phyloP scores from a whole-genome alignment of 495 filamentous ascomycete species.

The Aspergillus hancockii region DNA sequence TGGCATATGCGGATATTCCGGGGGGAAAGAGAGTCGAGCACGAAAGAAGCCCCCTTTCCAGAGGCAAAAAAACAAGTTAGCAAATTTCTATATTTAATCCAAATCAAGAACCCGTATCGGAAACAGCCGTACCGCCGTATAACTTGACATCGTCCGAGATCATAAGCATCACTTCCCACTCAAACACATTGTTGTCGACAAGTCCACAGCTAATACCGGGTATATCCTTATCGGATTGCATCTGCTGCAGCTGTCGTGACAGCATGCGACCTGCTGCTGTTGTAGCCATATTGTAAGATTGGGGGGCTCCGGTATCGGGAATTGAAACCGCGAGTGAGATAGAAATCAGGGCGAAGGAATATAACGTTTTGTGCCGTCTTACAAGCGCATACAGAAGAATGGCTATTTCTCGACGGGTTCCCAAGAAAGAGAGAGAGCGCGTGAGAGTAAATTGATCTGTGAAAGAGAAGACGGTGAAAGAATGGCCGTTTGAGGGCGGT shows the following conservation, averaged over 20 bases:
- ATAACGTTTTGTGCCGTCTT: background rate
- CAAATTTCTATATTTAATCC: background rate
- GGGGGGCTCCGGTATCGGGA: background rate
- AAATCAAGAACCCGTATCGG: background rate
- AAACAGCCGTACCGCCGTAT: conserved; percentile 71
- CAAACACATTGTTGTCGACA: conserved; percentile 86
- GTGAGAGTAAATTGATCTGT: background rate
- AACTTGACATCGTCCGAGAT: conserved; percentile 94
- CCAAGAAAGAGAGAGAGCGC: conserved; percentile 2
- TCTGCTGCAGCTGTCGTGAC: conserved; percentile 83
- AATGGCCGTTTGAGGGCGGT: conserved; percentile 5
- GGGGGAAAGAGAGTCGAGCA: conserved; percentile 74
- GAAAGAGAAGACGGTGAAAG: conserved; percentile 3
- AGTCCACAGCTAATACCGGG: conserved; percentile 93
- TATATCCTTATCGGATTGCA: conserved; percentile 88
- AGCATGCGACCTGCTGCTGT: conserved; percentile 73
- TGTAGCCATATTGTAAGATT: conserved; percentile 43
- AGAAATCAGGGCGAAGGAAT: conserved; percentile 1
- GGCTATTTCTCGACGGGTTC: background rate
- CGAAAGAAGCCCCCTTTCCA: conserved; percentile 81
- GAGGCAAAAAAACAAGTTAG: conserved; percentile 1
- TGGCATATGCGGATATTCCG: conserved; percentile 84
- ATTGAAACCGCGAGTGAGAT: conserved; percentile 1
- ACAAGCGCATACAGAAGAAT: background rate
- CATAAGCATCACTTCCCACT: conserved; percentile 99